Conservation (phyloP, 768 basidiomycete species). For the Hygrocybe coccinea region DNA sequence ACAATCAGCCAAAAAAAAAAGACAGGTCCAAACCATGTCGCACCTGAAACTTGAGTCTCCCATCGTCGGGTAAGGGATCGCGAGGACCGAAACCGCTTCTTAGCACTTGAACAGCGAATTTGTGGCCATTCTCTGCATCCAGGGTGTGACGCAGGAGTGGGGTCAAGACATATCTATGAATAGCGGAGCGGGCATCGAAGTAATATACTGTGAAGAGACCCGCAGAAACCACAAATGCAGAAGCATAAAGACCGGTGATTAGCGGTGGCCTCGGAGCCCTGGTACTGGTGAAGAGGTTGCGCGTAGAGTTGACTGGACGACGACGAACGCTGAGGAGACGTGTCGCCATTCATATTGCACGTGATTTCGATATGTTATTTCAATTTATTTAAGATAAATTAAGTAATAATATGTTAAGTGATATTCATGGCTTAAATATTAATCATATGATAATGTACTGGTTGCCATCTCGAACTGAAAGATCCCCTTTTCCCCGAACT, state of each 20-base stretch:
- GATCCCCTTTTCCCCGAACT: no score
- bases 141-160: constrained; percentile 66
- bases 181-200: constrained; percentile 77
- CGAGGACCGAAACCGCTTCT: constrained; percentile 70
- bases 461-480: no score
- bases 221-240: constrained; percentile 53
- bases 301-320: background rate
- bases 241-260: constrained; percentile 49
- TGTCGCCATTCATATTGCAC: no score
- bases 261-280: constrained; percentile 24
- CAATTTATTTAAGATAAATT: no score
- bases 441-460: no score
- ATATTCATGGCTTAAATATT: no score
- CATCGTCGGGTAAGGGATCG: constrained; percentile 69
- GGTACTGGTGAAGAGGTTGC: constrained; percentile 17
- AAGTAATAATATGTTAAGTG: no score
- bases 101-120: constrained; percentile 75
- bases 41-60: constrained; percentile 64
- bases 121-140: constrained; percentile 84
- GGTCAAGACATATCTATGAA: constrained; percentile 82
- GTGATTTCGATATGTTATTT: no score
- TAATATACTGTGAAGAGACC: constrained; percentile 78
- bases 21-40: constrained; percentile 10
- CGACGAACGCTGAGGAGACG: background rate
- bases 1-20: background rate